Base-by-base conservation (phyloP, 371 early-diverging fungal species). In the Mortierella sp. region DNA sequence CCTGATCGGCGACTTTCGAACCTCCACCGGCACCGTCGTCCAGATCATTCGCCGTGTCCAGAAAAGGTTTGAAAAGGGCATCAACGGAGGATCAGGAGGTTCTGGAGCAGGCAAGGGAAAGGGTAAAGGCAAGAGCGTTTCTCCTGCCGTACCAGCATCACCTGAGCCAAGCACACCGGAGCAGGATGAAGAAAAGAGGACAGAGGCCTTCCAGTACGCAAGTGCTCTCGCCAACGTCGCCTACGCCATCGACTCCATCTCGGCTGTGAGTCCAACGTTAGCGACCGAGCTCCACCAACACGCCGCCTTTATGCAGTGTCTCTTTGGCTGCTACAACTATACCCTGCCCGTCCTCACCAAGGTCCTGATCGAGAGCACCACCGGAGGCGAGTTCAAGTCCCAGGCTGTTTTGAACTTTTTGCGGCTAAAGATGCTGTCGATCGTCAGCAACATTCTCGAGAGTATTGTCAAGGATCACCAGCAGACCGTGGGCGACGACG, bases 21-120 rank as follows among this genome's bases (percentile, higher is more conserved):
- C 72, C 0, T 85, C 85, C 3, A 63, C 89, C 1, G 73, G 56
- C 16, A 84, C 77, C 6, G 82, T 91, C 4, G 73, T 89, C 2
- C 84, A 91, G 72, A 77, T 83, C 51, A 77, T 89, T 35, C 89
- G 82, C 68, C 71, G 77, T 5, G 80, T 90, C 14, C 87, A 89
- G 29, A 75, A 89, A 63, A 73, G 71, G 24, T 83, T 89, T 44
- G 75, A 87, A 56, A 79, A 77, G 48, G 80, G 79, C 72, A 73
- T 77, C 38, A 79, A 32, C 43, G 82, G 86, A n/a, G 81, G 68
- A 68, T 68, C 68, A 11, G 41, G 41, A 0, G 68, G 68, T 24
- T 35, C 41, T 38, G 68, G 82, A 14, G 49, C 80, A 49, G 81
- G 76, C 54, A 78, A 77, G 16, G 81, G 84, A 16, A 86, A 86